Percentiles rank a stretch among this genome's conserved stretches.
phyloP scores from a whole-genome alignment of 1,284 basidiomycete genomes.

The Megacollybia platyphylla region DNA sequence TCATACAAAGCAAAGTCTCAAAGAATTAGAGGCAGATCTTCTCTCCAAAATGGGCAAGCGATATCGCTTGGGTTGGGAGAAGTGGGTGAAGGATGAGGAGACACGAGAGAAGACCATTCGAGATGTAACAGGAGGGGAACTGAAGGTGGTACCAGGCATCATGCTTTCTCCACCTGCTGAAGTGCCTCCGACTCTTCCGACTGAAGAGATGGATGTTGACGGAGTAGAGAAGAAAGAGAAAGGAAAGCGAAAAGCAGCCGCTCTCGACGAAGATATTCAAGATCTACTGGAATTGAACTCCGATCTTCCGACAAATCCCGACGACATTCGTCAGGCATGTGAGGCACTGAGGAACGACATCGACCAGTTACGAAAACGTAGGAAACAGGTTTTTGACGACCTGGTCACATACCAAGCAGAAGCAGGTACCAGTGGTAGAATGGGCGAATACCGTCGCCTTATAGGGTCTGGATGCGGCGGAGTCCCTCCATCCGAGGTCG shows the following conservation, averaged over 20 bases:
- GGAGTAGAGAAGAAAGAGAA: constrained; percentile 21
- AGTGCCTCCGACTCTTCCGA: constrained; percentile 11
- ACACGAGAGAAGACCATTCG: constrained; percentile 55
- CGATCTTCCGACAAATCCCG: constrained; percentile 44
- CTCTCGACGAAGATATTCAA: constrained; percentile 42
- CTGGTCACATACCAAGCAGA: constrained; percentile 76
- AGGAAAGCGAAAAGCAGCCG: constrained; percentile 35
- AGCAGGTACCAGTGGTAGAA: constrained; percentile 77
- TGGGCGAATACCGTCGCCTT: constrained; percentile 77
- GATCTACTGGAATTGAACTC: constrained; percentile 49
- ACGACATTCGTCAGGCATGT: constrained; percentile 45
- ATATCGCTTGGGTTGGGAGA: constrained; percentile 81
- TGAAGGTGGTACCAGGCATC: constrained; percentile 29
- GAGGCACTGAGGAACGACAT: constrained; percentile 55
- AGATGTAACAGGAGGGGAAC: constrained; percentile 39
- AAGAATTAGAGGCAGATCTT: constrained; percentile 56
- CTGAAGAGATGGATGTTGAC: constrained; percentile 13
- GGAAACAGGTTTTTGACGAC: constrained; percentile 61
- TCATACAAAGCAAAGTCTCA: constrained; percentile 47
- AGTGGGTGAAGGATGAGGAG: constrained; percentile 84
- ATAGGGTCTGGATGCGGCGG: constrained; percentile 87
- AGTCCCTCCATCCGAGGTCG: constrained; percentile 73
- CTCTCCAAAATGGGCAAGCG: constrained; percentile 67
- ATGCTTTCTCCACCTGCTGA: constrained; percentile 26
- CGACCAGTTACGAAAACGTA: constrained; percentile 47